Percentiles rank a stretch among this genome's conserved stretches.
Evolutionary conservation across 2,329 filamentous ascomycete genomes (phyloP).

Genomic region (Magnaporthiopsis incrustans): DNA sequence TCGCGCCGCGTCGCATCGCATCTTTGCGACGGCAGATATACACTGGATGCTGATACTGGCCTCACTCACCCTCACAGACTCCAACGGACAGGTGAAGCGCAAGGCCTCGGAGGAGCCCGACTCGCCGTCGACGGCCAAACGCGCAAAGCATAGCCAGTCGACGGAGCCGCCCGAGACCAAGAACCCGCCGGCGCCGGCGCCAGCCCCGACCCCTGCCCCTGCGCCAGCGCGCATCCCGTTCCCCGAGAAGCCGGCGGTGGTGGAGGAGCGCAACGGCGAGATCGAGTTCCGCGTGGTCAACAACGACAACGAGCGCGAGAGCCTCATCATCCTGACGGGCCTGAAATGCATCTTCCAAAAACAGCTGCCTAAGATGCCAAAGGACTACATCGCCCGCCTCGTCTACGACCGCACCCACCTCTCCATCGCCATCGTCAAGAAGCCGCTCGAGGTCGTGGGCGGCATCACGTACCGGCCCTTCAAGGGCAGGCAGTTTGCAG

Average conservation of each 20-base stretch:
- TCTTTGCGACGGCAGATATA: not conserved
- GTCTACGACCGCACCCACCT: conserved; percentile 70
- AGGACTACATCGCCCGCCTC: conserved; percentile 68
- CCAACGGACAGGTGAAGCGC: conserved; percentile 51
- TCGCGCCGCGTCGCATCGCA: not conserved
- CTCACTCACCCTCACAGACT: not conserved
- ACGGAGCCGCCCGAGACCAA: conserved; percentile 35
- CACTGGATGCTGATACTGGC: no score
- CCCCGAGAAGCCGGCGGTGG: conserved; percentile 71
- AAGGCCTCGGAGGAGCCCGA: conserved; percentile 62
- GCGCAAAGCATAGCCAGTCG: conserved; percentile 46
- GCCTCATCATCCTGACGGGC: conserved; percentile 64
- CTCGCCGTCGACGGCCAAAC: conserved; percentile 55
- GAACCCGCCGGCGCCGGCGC: conserved; percentile 40
- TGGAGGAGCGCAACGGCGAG: conserved; percentile 63
- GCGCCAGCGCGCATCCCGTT: conserved; percentile 54
- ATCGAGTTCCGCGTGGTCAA: conserved; percentile 73
- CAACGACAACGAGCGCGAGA: conserved; percentile 61
- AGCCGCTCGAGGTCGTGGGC: conserved; percentile 57
- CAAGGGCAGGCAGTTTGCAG: conserved; percentile 61
- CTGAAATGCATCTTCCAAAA: conserved; percentile 75
- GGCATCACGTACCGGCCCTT: conserved; percentile 72
- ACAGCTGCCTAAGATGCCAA: conserved; percentile 72
- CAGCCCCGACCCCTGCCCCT: conserved; percentile 22
- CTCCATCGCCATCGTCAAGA: conserved; percentile 69